phyloP scores from a whole-genome alignment of 2,329 filamentous ascomycete species.

The Nannizziopsis barbatae region DNA sequence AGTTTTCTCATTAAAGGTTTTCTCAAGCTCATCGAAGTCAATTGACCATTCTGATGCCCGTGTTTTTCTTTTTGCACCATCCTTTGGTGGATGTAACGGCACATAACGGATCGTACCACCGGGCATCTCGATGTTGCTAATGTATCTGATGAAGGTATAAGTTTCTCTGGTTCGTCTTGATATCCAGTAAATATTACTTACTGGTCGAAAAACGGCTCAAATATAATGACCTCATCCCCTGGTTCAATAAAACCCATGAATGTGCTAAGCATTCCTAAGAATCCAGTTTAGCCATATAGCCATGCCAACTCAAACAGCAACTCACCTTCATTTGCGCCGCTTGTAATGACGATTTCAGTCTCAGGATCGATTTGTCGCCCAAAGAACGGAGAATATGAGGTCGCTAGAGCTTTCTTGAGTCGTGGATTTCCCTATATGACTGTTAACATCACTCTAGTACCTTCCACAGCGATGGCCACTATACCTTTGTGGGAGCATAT shows the following conservation, averaged over 20 bases:
- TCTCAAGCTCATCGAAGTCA: conserved; percentile 70
- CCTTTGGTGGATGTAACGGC: conserved; percentile 76
- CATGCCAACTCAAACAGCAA: not conserved
- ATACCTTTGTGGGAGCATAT: conserved; percentile 81
- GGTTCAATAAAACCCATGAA: conserved; percentile 96
- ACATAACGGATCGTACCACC: conserved; percentile 92
- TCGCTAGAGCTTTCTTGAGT: conserved; percentile 82
- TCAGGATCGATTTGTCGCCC: conserved; percentile 72
- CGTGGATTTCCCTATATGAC: conserved; percentile 59
- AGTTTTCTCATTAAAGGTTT: conserved; percentile 70
- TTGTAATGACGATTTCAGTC: conserved; percentile 89
- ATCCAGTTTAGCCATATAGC: not conserved
- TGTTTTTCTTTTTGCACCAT: conserved; percentile 67
- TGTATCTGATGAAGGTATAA: conserved; percentile 49
- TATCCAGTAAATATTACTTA: conserved; percentile 37
- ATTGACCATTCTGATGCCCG: conserved; percentile 82
- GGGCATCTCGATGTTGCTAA: conserved; percentile 97
- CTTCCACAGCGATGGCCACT: not conserved
- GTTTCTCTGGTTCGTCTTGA: not conserved
- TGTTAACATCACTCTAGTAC: not conserved
- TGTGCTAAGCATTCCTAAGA: conserved; percentile 72
- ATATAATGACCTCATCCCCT: conserved; percentile 93
- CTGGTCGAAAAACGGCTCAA: conserved; percentile 99
- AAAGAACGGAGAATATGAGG: conserved; percentile 85
- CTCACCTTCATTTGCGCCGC: conserved; percentile 44